Percentiles rank a stretch among this genome's conserved stretches.
phyloP scores from a whole-genome alignment of 2,329 filamentous ascomycete species.

The Emmonsiellopsis sp. region DNA sequence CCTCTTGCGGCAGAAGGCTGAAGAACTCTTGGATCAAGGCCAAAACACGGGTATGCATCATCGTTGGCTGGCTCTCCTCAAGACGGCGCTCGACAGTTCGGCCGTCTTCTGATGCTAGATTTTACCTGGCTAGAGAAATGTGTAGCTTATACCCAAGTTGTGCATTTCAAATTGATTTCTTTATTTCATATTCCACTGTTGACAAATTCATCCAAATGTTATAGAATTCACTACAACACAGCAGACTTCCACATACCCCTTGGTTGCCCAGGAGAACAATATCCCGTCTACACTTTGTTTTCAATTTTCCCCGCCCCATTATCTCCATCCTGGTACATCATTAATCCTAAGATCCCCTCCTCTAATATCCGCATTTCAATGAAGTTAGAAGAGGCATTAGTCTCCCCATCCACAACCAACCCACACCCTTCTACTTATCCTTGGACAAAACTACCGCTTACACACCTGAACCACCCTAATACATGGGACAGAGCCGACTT shows the following conservation, averaged over 20 bases:
- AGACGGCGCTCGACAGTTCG: not conserved
- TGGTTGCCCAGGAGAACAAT: not conserved
- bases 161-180: not conserved
- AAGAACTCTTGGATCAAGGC: slow-evolving; percentile 17
- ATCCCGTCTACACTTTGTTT: not conserved
- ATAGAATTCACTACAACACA: not conserved
- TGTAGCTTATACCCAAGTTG: not conserved
- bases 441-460: too few relatives aligned
- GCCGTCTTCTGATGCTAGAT: not conserved
- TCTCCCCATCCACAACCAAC: too few relatives aligned
- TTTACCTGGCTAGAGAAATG: not conserved
- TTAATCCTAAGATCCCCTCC: too few relatives aligned
- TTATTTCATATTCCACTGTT: not conserved
- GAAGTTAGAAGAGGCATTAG: too few relatives aligned
- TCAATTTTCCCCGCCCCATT: not conserved
- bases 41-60: slow-evolving; percentile 19
- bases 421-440: too few relatives aligned
- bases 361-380: too few relatives aligned
- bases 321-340: not conserved
- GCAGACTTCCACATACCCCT: not conserved
- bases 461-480: too few relatives aligned
- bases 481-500: too few relatives aligned
- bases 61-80: slow-evolving; percentile 18
- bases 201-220: not conserved
- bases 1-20: slow-evolving; percentile 16